phyloP scores from a whole-genome alignment of 768 basidiomycete species.

The Pleurotus djamor region DNA sequence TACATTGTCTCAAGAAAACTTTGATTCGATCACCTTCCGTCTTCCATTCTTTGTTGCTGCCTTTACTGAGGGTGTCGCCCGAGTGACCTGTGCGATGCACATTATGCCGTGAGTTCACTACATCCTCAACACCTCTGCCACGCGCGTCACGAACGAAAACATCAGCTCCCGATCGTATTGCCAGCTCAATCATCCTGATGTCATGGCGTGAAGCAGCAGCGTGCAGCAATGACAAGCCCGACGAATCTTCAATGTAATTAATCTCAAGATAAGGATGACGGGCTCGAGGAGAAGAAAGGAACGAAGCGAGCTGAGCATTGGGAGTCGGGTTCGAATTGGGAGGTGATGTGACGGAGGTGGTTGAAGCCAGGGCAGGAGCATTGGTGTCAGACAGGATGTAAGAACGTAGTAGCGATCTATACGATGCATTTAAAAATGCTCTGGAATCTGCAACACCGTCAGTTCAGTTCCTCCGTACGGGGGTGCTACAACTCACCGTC shows the following conservation, averaged over 20 bases:
- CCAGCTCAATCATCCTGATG: conserved; percentile 78
- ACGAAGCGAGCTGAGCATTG: conserved; percentile 41
- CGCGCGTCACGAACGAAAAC: conserved; percentile 80
- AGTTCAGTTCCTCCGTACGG: conserved; percentile 7
- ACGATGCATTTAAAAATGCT: conserved; percentile 70
- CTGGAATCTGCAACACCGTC: conserved; percentile 61
- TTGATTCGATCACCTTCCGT: conserved; percentile 68
- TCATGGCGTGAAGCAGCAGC: conserved; percentile 85
- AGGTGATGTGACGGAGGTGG: not conserved
- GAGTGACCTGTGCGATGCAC: not conserved
- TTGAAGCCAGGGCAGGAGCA: conserved; percentile 14
- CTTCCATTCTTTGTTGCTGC: conserved; percentile 5
- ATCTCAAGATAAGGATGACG: conserved; percentile 61
- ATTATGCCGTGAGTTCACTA: not conserved
- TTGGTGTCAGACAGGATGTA: conserved; percentile 60
- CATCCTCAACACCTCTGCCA: conserved; percentile 32
- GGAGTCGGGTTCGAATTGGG: conserved; percentile 19
- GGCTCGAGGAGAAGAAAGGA: conserved; percentile 69
- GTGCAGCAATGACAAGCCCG: conserved; percentile 79
- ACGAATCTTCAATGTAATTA: conserved; percentile 74
- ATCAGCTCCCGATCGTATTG: conserved; percentile 82
- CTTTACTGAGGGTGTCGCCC: conserved; percentile 11
- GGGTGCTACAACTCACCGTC: conserved; percentile 51
- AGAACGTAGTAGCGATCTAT: conserved; percentile 66
- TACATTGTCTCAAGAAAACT: conserved; percentile 83